Conservation (phyloP, 1,284 basidiomycete species). For the Ganoderma sinense region DNA sequence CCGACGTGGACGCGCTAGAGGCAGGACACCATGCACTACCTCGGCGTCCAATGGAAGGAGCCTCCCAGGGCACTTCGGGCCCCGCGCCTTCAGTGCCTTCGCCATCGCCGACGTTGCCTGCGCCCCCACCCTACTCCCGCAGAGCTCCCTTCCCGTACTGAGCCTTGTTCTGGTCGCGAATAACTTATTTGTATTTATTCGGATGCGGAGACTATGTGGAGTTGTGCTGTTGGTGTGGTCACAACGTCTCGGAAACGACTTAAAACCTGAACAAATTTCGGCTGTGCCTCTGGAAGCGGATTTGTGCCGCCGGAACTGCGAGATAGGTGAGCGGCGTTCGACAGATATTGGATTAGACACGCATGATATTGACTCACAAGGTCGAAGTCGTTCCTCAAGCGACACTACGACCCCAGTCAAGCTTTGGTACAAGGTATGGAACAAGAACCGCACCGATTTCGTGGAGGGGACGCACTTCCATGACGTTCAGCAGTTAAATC, state of each 20-base stretch:
- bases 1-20: neutral
- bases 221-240: too few relatives aligned
- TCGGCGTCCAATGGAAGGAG: neutral
- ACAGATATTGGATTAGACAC: neutral
- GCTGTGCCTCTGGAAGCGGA: neutral
- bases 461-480: neutral
- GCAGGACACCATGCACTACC: neutral
- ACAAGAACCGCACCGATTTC: neutral
- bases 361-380: neutral
- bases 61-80: neutral
- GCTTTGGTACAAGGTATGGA: neutral
- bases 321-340: neutral
- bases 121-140: neutral
- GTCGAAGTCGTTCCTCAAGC: neutral
- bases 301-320: neutral
- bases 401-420: neutral
- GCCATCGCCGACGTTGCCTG: neutral
- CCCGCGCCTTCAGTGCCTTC: neutral
- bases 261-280: too few relatives aligned
- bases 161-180: neutral
- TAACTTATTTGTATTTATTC: constrained; percentile 8
- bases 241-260: too few relatives aligned
- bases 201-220: neutral
- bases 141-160: neutral
- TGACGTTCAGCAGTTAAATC: neutral